These are phyloP conservation scores for Lathyrus oleraceus DNA, from an alignment of 306 rosid genomes.

Conservation along the genomic window DNA sequence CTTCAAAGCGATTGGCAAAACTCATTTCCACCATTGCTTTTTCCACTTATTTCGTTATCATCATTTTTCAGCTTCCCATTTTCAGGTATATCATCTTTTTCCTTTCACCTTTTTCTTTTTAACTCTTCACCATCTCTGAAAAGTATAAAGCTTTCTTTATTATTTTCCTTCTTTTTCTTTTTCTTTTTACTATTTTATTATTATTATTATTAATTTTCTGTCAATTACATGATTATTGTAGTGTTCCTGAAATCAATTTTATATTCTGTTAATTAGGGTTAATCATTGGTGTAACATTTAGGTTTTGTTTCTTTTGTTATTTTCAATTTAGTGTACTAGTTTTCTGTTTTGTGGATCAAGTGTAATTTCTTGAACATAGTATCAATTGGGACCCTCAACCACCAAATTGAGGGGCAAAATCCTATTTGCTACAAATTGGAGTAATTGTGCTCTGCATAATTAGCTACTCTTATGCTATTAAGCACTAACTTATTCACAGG, in stretches of 20 bases:
- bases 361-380: background rate
- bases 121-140: background rate
- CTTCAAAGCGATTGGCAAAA: slow-evolving; percentile 66
- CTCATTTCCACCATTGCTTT: slow-evolving; percentile 57
- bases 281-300: slow-evolving; percentile 17
- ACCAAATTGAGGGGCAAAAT: background rate
- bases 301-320: background rate
- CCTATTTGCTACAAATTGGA: background rate
- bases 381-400: background rate
- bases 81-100: slow-evolving; percentile 62
- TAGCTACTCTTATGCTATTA: no score
- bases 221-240: background rate
- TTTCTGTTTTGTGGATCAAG: background rate
- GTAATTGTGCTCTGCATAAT: background rate
- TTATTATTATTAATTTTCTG: no score
- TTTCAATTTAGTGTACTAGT: background rate
- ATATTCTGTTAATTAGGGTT: slow-evolving; percentile 25
- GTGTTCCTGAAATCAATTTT: slow-evolving; percentile 13
- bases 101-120: background rate
- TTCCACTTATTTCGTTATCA: slow-evolving; percentile 55
- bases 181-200: background rate
- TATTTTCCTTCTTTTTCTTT: slow-evolving; percentile 7
- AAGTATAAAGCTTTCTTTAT: background rate
- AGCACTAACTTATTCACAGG: no score
- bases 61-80: slow-evolving; percentile 80